Base-by-base conservation (phyloP, 106 monocot genomes). In the Cymbidium sinense region DNA sequence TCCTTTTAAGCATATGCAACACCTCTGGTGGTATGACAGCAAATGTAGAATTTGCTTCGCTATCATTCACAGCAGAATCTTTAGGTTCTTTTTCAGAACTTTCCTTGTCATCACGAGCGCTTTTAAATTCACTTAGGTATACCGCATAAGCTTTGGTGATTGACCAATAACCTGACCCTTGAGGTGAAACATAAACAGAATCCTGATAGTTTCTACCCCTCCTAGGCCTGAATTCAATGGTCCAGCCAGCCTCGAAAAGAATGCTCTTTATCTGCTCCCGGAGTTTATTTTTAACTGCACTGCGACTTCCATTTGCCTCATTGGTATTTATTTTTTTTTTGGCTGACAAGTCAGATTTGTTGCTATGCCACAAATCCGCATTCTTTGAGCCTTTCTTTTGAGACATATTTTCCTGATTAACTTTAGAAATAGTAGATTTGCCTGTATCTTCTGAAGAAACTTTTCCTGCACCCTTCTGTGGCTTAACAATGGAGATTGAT, bases 1-100 rank as follows among this genome's bases (percentile, higher is more conserved):
- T 91, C 76, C 83, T 73, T 77, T 84, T 91, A 79, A 87, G 62
- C 21, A 85, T 70, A 28, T 35, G 43, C 28, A 74, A 74, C 9
- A 74, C 44, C 21, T 74, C 74, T 74, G 74, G 74, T 0, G 41
- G 43, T 74, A 74, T 74, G 44, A 44, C 44, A 44, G 28, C 28
- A 28, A 47, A n/a, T 44, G 74, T 74, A 44, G 74, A 74, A 44
- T 20, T 43, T 74, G 44, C 27, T 6, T 44, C 35, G 13, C 74
- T 20, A 74, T 43, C 25, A 17, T 7, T 44, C 4, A 1, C 28
- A 44, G 41, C 44, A 71, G 37, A 21, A 37, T 36, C 34, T 36
- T 71, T 71, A 37, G 35, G 12, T 74, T 43, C 21, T 28, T 74
- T 74, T 74, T 19, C 74, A 74, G 44, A 74, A 28, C 28, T 5